phyloP scores from a whole-genome alignment of 2,329 filamentous ascomycete species.

The Stachybotrys chartarum region DNA sequence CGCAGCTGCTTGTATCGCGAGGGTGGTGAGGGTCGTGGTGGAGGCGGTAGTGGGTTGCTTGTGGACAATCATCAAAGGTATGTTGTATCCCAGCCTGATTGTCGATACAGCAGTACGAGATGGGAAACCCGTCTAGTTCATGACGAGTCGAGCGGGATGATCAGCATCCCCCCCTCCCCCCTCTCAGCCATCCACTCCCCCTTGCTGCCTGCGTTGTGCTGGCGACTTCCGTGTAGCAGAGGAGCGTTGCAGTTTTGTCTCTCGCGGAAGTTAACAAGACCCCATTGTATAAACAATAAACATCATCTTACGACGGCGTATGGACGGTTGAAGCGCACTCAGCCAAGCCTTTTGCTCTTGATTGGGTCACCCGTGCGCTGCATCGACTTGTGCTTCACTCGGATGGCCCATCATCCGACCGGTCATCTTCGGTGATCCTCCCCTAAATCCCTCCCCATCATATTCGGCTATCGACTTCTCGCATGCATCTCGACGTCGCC shows the following conservation, averaged over 20 bases:
- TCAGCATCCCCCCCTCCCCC: background rate
- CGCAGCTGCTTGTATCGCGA: background rate
- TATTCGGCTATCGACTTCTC: slow-evolving; percentile 24
- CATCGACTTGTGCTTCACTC: background rate
- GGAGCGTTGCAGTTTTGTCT: no score
- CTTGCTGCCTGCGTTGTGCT: background rate
- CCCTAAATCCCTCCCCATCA: slow-evolving; percentile 7
- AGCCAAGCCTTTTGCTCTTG: no score
- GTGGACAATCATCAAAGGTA: background rate
- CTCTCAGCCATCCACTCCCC: background rate
- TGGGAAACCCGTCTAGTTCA: background rate
- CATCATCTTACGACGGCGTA: background rate
- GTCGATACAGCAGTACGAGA: background rate
- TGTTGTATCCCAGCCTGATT: background rate
- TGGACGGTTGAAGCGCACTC: background rate
- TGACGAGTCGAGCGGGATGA: background rate
- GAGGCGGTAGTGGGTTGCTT: no score
- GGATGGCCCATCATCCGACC: background rate
- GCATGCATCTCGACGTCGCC: slow-evolving; percentile 31
- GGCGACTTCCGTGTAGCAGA: no score
- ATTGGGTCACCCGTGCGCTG: background rate
- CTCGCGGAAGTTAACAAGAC: background rate
- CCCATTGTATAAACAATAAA: background rate
- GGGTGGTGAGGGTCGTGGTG: background rate
- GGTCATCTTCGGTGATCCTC: background rate